A percentile compares a stretch with the other conserved stretches of the same genome.
These are phyloP conservation scores for Choiromyces venosus DNA, from an alignment of 495 filamentous ascomycete genomes.

Conservation along the genomic window DNA sequence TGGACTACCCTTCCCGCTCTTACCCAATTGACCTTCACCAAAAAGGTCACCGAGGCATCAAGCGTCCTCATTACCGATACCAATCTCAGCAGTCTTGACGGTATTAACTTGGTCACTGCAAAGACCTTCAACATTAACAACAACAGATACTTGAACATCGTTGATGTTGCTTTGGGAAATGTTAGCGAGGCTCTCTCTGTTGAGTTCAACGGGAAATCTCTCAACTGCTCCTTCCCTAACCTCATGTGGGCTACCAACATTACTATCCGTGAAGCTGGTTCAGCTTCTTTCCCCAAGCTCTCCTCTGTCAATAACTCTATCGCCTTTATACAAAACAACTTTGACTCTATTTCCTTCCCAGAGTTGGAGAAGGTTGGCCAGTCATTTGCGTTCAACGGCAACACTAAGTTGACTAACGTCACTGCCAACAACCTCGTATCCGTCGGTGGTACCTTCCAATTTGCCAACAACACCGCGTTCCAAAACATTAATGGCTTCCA, in stretches of 20 bases:
- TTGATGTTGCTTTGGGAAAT: slow-evolving; percentile 66
- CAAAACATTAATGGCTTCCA: slow-evolving; percentile 59
- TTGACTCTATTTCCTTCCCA: slow-evolving; percentile 61
- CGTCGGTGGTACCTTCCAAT: slow-evolving; percentile 70
- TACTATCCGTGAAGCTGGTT: slow-evolving; percentile 78
- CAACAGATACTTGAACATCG: slow-evolving; percentile 63
- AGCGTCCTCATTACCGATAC: slow-evolving; percentile 77
- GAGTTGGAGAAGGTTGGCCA: slow-evolving; percentile 72
- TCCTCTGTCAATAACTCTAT: slow-evolving; percentile 68
- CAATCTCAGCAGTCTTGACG: slow-evolving; percentile 63
- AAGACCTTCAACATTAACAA: slow-evolving; percentile 69
- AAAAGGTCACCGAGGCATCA: slow-evolving; percentile 55
- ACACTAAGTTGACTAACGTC: slow-evolving; percentile 69
- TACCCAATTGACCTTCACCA: slow-evolving; percentile 59
- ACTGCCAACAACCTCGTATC: slow-evolving; percentile 60
- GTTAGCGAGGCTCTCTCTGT: slow-evolving; percentile 61
- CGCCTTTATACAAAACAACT: slow-evolving; percentile 75
- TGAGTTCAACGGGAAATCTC: slow-evolving; percentile 54
- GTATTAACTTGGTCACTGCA: slow-evolving; percentile 66
- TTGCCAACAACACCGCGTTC: slow-evolving; percentile 82
- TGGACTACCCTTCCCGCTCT: slow-evolving; percentile 72
- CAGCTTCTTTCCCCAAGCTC: slow-evolving; percentile 70
- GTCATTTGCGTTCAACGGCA: slow-evolving; percentile 74
- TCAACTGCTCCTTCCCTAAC: slow-evolving; percentile 64
- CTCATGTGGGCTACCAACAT: slow-evolving; percentile 73